Base-by-base conservation (phyloP, 331 rosid genomes). In the Pyracantha coccinea region DNA sequence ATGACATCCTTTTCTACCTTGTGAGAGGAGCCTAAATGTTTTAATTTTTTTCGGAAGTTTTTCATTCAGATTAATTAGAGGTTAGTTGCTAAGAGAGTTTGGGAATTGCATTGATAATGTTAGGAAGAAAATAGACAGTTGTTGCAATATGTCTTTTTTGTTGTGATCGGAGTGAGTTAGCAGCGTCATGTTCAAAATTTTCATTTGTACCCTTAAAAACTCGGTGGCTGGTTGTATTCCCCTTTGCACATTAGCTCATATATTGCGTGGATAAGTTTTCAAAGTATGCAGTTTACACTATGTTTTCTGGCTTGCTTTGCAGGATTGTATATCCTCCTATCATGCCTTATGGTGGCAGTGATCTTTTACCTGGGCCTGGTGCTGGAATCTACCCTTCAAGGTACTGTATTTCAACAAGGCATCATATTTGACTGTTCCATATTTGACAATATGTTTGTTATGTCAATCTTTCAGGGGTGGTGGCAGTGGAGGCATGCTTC, bases 311-410 rank as follows among this genome's bases (percentile, higher is more conserved):
- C 54, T 66, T 55, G 77, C 72, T 81, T 50, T 67, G 59, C 76
- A 92, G 94, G 77, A 27, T 84, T 57, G 15, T 75, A 59, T 29
- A 53, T 79, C 97, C 93, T 63, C 87, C 93, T 38, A 52, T 81
- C 28, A 32, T 32, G 35, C 65, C 54, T 23, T 4, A 50, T 70
- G 92, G 94, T 72, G 88, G 86, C 3, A 78, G 89, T 72, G 94
- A 90, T 87, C 87, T 90, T 66, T 70, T 76, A 52, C 97, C 97
- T 20, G 96, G 96, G 44, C 89, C 96, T 55, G 84, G 84, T 29
- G 97, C 97, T 74, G 97, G 94, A 66, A 75, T 90, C 77, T 76
- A 82, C 64, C 94, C 94, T 58, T 52, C 83, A 57, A 84, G 97
- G 97, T 92, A 86, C 23, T 80, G 74, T 72, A 15, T 13, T 27